Evolutionary conservation across 192 early-diverging fungal genomes (phyloP), one percentile per base, ranked within the genome.

Genomic region (Funneliformis mosseae): DNA sequence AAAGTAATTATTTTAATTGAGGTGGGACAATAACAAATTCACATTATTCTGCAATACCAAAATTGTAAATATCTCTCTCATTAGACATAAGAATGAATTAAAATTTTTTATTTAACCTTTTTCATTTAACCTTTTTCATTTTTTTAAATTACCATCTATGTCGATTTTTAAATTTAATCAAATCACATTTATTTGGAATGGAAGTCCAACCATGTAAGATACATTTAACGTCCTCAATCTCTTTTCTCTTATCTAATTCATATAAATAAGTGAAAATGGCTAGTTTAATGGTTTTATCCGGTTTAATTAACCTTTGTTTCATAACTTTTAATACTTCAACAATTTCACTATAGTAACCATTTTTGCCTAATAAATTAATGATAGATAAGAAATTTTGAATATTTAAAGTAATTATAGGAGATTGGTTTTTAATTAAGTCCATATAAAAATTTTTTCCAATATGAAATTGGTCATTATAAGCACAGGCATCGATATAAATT

Each of bases 401-500:
- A 21, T 55, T 55, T 5, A 21, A 55, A 21, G 5, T 55, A 55
- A 55, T 21, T 5, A 18, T 8, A 10, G 16, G 18, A 10, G n/a
- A 43, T 9, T 70, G 12, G 8, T 70, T 70, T 43, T 43, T 45
- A 33, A 70, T n/a, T 10, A 70, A 9, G 10, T 70, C 23, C n/a
- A 3, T 21, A 41, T 43, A 70, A 70, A 70, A 70, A n/a, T 10
- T 70, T 23, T 70, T 70, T 33, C 68, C 68, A n/a, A 21, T 41
- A 70, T 23, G 42, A 10, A 23, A 14, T n/a, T n/a, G 41, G 42
- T 42, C 9, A 70, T 70, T 70, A 43, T 43, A 43, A 10, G 71
- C 9, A 79, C 78, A 79, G 12, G 78, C 27, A 27, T 60, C 66
- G 10, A 69, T 33, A 33, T 61, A 39, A 45, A 79, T 79, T 5